Evolutionary conservation across 768 basidiomycete genomes (phyloP), one percentile per base, ranked within the genome.

Genomic region (Porpolomopsis calyptriformis): DNA sequence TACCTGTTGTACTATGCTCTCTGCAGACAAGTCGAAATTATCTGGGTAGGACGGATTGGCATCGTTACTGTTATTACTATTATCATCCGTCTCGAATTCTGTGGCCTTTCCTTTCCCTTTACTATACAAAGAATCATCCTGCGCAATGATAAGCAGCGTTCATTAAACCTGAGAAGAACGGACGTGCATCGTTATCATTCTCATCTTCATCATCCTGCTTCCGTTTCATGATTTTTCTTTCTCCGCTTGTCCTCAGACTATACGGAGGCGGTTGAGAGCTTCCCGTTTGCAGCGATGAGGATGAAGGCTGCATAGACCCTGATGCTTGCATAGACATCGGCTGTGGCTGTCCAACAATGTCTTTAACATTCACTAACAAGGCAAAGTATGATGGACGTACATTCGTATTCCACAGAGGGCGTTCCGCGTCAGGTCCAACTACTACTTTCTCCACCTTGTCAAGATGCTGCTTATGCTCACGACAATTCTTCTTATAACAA

Each of bases 1-100:
- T n/a, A 53, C 56, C 52, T 50, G 52, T 49, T 57, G 56, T 43
- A 55, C 52, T 35, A 55, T 33, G 47, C 24, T 41, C 37, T 49
- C 50, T 10, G 49, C 50, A 24, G 47, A 47, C 22, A 49, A 26
- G 11, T 49, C 48, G 44, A 20, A 20, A n/a, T 35, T 25, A 27
- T 35, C 42, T 48, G 14, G 20, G 31, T 12, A 37, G 16, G 41
- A 35, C 27, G 40, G 24, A 27, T 40, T 44, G 26, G 14, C 44
- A 16, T 42, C 19, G 12, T 14, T 11, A 40, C 24, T 26, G 25
- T 26, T 18, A 22, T 24, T 25, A 27, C 34, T 19, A 10, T 47
- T 18, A 34, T n/a, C n/a, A n/a, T n/a, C n/a, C n/a, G n/a, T n/a
- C n/a, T n/a, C n/a, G 16, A 22, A 24, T 42, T 24, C 41, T 14